phyloP scores from a whole-genome alignment of 371 early-diverging fungal genomes.

The Astathelohania contejeani region DNA sequence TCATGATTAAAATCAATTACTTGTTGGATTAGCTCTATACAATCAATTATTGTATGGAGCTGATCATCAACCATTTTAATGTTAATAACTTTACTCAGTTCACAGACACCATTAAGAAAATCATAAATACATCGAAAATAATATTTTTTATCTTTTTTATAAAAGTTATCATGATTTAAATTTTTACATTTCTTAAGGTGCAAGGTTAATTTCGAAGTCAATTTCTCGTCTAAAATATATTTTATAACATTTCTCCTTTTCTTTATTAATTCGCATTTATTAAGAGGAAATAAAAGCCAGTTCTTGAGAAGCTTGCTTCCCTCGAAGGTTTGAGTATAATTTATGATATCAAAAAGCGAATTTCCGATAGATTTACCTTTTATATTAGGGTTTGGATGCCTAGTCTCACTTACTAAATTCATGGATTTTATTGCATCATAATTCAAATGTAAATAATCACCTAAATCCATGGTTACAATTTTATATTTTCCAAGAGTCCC shows the following conservation, averaged over 20 bases:
- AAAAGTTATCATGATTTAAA: background rate
- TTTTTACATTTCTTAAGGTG: background rate
- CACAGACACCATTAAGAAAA: background rate
- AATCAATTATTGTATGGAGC: background rate
- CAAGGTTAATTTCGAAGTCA: background rate
- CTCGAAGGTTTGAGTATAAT: constrained; percentile 3
- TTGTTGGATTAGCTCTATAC: background rate
- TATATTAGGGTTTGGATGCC: constrained; percentile 2
- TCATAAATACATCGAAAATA: constrained; percentile 3
- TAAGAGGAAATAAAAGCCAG: constrained; percentile 34
- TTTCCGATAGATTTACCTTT: background rate
- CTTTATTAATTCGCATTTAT: constrained; percentile 21
- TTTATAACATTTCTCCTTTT: constrained; percentile 18
- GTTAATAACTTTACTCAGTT: background rate
- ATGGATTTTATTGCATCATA: constrained; percentile 1
- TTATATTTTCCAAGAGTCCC: background rate
- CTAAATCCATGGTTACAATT: background rate
- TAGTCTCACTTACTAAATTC: background rate
- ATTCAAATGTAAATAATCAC: background rate
- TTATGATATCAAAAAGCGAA: constrained; percentile 2
- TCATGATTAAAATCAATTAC: background rate
- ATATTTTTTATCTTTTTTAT: background rate
- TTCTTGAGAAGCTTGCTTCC: constrained; percentile 32
- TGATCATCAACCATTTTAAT: background rate
- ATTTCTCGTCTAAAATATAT: constrained; percentile 10